Evolutionary conservation across 148 eudicot species (phyloP), one percentile per base, ranked within the genome.

Genomic region (Hydrangea macrophylla): DNA sequence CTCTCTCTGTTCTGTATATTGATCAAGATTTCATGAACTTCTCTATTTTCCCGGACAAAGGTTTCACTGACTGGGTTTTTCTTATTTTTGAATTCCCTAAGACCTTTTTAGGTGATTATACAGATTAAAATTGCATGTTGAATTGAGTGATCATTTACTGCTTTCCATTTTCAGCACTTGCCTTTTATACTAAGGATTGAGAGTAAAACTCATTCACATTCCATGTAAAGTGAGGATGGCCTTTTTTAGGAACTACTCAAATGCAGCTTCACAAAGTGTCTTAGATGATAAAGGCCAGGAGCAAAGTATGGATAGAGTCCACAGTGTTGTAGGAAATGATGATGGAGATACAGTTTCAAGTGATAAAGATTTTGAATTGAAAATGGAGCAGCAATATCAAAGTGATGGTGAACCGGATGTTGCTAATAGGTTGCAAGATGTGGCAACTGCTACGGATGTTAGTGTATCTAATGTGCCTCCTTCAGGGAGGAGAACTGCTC

Each of bases 171-270:
- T 24, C 35, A 55, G 33, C 50, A 54, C 31, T 26, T 24, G 22
- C 61, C 51, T 25, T 36, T 26, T 37, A 28, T 36, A 55, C 25
- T 48, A 48, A 48, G 33, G 36, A 67, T 23, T 24, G 60, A 9
- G 5, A 18, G 23, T 48, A 9, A 54, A 32, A 54, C 28, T 20
- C 2, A 32, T 32, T 56, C 28, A 26, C 42, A 70, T 73, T 85
- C 72, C 62, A 89, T 84, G 91, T 65, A 58, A 81, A 62, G 74
- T 67, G 45, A 82, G 61, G 67, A 90, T 92, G 96, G 85, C 90
- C 10, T 87, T 82, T 76, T 82, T 71, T 75, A 83, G 88, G 78
- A 87, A 86, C 67, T 82, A 80, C 65, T 64, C 86, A 0, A 74
- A 71, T 71, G 88, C 81, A 30, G 76, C 73, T 20, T 72, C 82